These are phyloP conservation scores for Thermomyces lanuginosus DNA, from an alignment of 2,329 filamentous ascomycete genomes.

Conservation along the genomic window DNA sequence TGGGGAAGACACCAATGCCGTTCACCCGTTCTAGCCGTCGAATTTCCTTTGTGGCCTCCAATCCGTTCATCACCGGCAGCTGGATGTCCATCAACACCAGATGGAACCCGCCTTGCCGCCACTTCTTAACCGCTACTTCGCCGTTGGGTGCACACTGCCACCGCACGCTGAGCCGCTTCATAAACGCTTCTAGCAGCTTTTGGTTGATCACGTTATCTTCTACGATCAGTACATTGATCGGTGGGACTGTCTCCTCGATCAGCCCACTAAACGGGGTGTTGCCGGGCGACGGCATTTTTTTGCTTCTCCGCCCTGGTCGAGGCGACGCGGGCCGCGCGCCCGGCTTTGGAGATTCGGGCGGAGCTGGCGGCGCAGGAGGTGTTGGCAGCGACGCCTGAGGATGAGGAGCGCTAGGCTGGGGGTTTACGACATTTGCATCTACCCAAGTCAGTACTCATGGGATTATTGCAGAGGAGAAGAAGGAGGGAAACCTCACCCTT, in stretches of 20 bases:
- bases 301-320: slow-evolving; percentile 23
- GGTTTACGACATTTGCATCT: slow-evolving; percentile 15
- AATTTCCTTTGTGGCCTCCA: slow-evolving; percentile 92
- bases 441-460: slow-evolving; percentile 4
- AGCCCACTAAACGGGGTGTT: slow-evolving; percentile 39
- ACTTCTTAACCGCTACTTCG: slow-evolving; percentile 80
- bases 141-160: slow-evolving; percentile 98
- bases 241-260: slow-evolving; percentile 70
- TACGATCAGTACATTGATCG: slow-evolving; percentile 93
- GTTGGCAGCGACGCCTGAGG: slow-evolving; percentile 18
- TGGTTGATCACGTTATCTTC: slow-evolving; percentile 98
- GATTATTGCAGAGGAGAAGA: slow-evolving; percentile 10
- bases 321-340: slow-evolving; percentile 33
- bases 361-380: slow-evolving; percentile 17
- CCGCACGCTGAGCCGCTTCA: slow-evolving; percentile 85
- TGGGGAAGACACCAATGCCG: slow-evolving; percentile 77
- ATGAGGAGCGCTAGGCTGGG: no score
- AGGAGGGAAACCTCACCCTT: slow-evolving; percentile 23
- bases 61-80: slow-evolving; percentile 84
- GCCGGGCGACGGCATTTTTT: slow-evolving; percentile 16
- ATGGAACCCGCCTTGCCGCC: slow-evolving; percentile 84
- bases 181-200: slow-evolving; percentile 81
- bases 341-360: slow-evolving; percentile 23
- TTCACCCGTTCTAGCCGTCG: slow-evolving; percentile 77
- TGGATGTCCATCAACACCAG: slow-evolving; percentile 98